Conservation (phyloP, 164 flowering plant species). For the Vitis labrusca region DNA sequence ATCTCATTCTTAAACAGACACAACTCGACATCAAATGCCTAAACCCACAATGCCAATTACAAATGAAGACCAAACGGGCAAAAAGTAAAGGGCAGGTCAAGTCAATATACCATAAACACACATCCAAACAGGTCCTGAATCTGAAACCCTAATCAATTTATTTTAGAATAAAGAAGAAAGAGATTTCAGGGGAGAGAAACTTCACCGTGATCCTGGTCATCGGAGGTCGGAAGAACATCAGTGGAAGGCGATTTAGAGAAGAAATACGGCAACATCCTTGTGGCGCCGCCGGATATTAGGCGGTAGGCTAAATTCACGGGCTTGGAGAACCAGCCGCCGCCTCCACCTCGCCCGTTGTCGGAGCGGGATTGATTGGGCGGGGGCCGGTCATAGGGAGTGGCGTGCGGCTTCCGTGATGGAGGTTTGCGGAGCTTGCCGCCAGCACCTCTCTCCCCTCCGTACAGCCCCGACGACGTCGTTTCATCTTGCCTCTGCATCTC, state of each 20-base stretch:
- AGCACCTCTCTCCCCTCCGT: conserved; percentile 40
- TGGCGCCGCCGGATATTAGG: conserved; percentile 56
- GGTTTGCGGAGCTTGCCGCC: conserved; percentile 70
- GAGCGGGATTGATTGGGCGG: conserved; percentile 13
- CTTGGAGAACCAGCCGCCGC: conserved; percentile 60
- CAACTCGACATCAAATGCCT: too few relatives aligned
- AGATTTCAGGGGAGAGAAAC: conserved; percentile 1
- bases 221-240: conserved; percentile 13
- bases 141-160: not conserved
- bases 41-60: too few relatives aligned
- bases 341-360: not conserved
- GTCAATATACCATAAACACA: not conserved
- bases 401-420: conserved; percentile 36
- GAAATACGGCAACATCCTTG: conserved; percentile 52
- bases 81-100: too few relatives aligned
- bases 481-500: conserved; percentile 23
- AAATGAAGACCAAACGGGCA: too few relatives aligned
- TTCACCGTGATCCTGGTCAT: conserved; percentile 24
- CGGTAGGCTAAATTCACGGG: conserved; percentile 63
- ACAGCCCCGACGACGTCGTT: conserved; percentile 15
- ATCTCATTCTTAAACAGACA: too few relatives aligned
- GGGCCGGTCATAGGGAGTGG: conserved; percentile 73
- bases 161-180: not conserved
- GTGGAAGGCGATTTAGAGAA: conserved; percentile 38
- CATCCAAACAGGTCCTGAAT: not conserved